Evolutionary conservation across 768 basidiomycete genomes (phyloP), one percentile per base, ranked within the genome.

Genomic region (Leccinum barrowsii): DNA sequence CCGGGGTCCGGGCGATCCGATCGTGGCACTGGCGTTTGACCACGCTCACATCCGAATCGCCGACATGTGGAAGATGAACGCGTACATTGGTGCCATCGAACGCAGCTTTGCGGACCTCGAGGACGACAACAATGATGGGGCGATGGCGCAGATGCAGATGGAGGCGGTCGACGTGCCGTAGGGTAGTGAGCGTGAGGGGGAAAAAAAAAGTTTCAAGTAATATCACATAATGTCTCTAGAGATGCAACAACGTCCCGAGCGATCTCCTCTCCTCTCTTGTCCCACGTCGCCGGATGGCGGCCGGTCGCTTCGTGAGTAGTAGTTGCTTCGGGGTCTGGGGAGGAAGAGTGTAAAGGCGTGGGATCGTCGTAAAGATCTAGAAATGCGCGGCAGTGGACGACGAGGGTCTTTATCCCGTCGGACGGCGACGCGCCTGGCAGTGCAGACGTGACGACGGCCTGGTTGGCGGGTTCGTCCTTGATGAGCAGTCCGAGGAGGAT

Each of bases 41-140:
- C 82, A 88, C 63, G 79, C 85, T 56, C 80, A 85, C 12, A 72
- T 96, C 56, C 81, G 75, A 22, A 80, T 98, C 17, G 85, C 85
- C 2, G 83, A 89, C 53, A 86, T 97, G 82, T 92, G 90, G 90
- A 92, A 92, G 75, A 79, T 94, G 78, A 79, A 78, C n/a, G 73
- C 80, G 56, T 96, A 94, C 70, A 74, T 88, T 58, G 78, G 82
- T 1, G 86, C 90, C 4, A 78, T 98, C 57, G 82, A 89, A 62
- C 79, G 80, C 63, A 82, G 77, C 65, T 82, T 87, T 59, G 57
- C 60, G n/a, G 85, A 85, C 56, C 80, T 81, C 3, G 70, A 67
- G 21, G 82, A 81, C 24, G 83, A 82, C 21, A 71, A 67, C 17
- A 70, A 70, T 7, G 32, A 34, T 12, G 19, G 30, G 1, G 11